Evolutionary conservation across 129 eudicot species (phyloP), one percentile per base, ranked within the genome.

Genomic region (Heracleum sosnowskyi): DNA sequence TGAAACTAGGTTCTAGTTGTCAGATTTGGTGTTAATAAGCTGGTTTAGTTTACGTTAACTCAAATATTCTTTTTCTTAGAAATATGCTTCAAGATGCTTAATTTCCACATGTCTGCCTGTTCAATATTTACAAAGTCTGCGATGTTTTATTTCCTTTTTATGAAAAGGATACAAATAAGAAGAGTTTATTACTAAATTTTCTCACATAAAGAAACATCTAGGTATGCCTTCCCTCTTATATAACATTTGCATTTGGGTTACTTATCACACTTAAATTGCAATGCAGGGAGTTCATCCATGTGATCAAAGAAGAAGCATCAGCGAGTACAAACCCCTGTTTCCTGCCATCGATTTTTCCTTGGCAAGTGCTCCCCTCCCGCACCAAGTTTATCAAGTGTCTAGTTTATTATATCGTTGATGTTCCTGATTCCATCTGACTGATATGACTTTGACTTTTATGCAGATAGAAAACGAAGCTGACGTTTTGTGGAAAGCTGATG

Each of bases 251-350:
- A 70, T 76, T 57, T 47, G 33, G 51, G 46, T 53, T 53, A 37
- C 55, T 77, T 46, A 77, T 64, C 53, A 41, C 72, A 28, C 3
- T 55, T 60, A 15, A 79, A 74, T 51, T 34, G 33, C 73, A 40
- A 79, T 84, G 86, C 83, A 95, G 97, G 98, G 98, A 72, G 92
- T 95, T 82, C 94, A 95, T 81, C 93, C 96, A 78, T 95, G 97
- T 41, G 96, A 95, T 74, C 89, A 89, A 86, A 90, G 98, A 82
- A 91, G 98, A 86, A 91, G 86, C 85, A 78, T 90, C 45, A 85
- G 78, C 45, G 96, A 94, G 81, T 91, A 91, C 75, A 87, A 87
- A 79, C 81, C 87, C 42, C 82, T 91, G 77, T 95, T 95, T 71
- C 98, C 98, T 74, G 97, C 97, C 49, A 87, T 95, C 79, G 97